Evolutionary conservation across 139 green algal species (phyloP).

Genomic region (Picochlorum sp.): DNA sequence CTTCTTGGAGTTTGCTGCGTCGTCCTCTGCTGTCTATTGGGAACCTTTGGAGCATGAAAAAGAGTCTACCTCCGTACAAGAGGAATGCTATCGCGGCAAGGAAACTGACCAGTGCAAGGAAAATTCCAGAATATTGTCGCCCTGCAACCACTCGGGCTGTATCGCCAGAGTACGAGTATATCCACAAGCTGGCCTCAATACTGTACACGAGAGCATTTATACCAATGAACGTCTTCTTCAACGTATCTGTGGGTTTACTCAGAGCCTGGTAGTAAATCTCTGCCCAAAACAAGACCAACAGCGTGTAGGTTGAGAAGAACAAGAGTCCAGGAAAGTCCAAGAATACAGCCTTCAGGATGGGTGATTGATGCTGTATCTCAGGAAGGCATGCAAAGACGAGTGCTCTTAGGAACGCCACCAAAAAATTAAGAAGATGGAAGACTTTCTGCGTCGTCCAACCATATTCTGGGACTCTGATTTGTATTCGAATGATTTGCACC

Average conservation of each 20-base stretch:
- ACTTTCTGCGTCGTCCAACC: slow-evolving; percentile 99
- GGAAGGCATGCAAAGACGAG: slow-evolving; percentile 67
- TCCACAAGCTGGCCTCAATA: slow-evolving; percentile 45
- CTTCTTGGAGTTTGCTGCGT: slow-evolving; percentile 94
- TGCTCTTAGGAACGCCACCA: slow-evolving; percentile 66
- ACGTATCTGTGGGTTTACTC: slow-evolving; percentile 58
- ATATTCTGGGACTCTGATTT: slow-evolving; percentile 90
- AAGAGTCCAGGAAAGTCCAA: slow-evolving; percentile 86
- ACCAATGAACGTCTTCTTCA: slow-evolving; percentile 77
- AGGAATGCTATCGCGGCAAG: slow-evolving; percentile 77
- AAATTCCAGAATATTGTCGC: slow-evolving; percentile 32
- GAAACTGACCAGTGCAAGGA: slow-evolving; percentile 70
- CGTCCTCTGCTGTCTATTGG: slow-evolving; percentile 87
- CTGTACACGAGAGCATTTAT: slow-evolving; percentile 81
- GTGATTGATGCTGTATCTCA: slow-evolving; percentile 32
- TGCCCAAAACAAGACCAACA: slow-evolving; percentile 97
- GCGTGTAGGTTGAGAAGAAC: slow-evolving; percentile 97
- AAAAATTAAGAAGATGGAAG: slow-evolving; percentile 94
- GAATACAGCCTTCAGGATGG: slow-evolving; percentile 48
- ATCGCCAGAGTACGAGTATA: slow-evolving; percentile 11
- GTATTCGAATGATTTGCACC: slow-evolving; percentile 81
- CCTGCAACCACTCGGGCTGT: slow-evolving; percentile 3
- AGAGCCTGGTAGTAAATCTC: slow-evolving; percentile 98
- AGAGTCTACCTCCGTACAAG: slow-evolving; percentile 89
- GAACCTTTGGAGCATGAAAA: slow-evolving; percentile 90